Evolutionary conservation across 2,329 filamentous ascomycete species (phyloP).

Genomic region (Mariannaea sp.): DNA sequence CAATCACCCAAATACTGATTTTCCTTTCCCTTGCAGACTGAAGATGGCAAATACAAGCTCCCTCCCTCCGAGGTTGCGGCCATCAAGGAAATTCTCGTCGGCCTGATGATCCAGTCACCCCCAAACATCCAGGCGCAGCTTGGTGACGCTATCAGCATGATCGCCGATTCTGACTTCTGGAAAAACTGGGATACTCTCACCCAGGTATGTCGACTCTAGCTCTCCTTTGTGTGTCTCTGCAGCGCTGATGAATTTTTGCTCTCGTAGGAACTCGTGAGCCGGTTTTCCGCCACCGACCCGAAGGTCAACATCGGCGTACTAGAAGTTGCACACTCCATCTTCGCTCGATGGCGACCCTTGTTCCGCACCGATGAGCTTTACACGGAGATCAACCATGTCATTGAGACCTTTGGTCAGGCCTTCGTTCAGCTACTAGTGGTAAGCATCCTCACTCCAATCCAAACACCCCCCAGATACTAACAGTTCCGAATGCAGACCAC

Average conservation of each 20-base stretch:
- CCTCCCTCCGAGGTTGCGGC: constrained; percentile 79
- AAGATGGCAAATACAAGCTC: constrained; percentile 92
- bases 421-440: constrained; percentile 82
- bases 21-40: constrained; percentile 62
- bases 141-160: constrained; percentile 94
- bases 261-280: constrained; percentile 78
- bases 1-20: constrained; percentile 27
- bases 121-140: constrained; percentile 88
- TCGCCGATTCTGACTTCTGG: constrained; percentile 98
- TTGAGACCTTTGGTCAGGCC: constrained; percentile 79
- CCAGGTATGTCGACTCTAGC: constrained; percentile 57
- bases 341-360: constrained; percentile 91
- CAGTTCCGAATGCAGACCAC: constrained; percentile 55
- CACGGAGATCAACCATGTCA: constrained; percentile 94
- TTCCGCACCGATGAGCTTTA: constrained; percentile 93
- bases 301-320: constrained; percentile 91
- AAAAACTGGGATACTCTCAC: constrained; percentile 95
- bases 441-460: constrained; percentile 36
- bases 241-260: constrained; percentile 5
- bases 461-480: constrained; percentile 21
- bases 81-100: constrained; percentile 95
- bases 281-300: constrained; percentile 80
- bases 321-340: constrained; percentile 97
- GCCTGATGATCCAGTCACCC: constrained; percentile 93
- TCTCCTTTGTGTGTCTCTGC: too few relatives aligned